phyloP scores from a whole-genome alignment of 1,139 yeast genomes.

The Kodamaea arcana region DNA sequence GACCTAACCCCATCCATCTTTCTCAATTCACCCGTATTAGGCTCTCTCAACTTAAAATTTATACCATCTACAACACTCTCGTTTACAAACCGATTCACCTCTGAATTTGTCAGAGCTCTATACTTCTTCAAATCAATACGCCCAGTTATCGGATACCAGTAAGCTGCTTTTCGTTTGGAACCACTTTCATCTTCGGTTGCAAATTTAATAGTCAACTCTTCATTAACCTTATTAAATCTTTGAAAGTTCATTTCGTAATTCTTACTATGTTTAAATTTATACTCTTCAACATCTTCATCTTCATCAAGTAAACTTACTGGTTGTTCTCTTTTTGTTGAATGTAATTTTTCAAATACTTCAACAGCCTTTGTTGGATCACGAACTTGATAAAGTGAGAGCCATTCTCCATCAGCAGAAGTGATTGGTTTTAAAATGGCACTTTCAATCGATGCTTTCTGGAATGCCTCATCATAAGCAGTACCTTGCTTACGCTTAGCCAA shows the following conservation, averaged over 20 bases:
- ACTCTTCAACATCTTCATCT: conserved; percentile 39
- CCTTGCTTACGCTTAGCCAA: conserved; percentile 35
- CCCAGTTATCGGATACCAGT: conserved; percentile 74
- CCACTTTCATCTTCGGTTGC: conserved; percentile 59
- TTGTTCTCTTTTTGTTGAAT: conserved; percentile 48
- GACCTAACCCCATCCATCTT: conserved; percentile 66
- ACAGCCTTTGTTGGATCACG: conserved; percentile 22
- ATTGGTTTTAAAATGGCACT: conserved; percentile 75
- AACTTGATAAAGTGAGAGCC: conserved; percentile 69
- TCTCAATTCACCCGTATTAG: conserved; percentile 65
- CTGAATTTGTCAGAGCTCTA: conserved; percentile 51
- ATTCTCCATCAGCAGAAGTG: conserved; percentile 70
- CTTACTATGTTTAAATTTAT: conserved; percentile 59
- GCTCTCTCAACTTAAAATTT: conserved; percentile 64
- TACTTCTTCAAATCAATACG: conserved; percentile 80
- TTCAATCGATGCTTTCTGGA: conserved; percentile 43
- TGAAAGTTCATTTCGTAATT: conserved; percentile 77
- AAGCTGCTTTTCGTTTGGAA: conserved; percentile 56
- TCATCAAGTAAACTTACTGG: conserved; percentile 41
- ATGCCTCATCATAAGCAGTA: conserved; percentile 33
- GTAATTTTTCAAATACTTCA: conserved; percentile 40
- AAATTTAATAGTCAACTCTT: conserved; percentile 42
- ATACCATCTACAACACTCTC: conserved; percentile 53
- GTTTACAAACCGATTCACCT: conserved; percentile 47
- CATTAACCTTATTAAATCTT: conserved; percentile 41